Base-by-base conservation (phyloP, 306 rosid species). In the Malus orientalis region DNA sequence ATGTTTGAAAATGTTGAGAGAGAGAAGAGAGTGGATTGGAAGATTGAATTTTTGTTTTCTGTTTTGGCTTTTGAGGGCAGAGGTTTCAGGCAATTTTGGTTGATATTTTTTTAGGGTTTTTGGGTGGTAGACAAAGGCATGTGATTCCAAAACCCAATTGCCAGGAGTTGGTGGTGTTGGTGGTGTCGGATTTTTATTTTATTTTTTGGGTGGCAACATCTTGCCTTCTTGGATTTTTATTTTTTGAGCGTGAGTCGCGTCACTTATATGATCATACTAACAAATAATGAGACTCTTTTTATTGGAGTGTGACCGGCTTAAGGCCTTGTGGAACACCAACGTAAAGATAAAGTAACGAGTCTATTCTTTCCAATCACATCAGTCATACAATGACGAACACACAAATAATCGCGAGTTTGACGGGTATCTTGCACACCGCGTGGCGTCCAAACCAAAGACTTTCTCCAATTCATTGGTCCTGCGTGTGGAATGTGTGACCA, bases 41-140 rank as follows among this genome's bases (percentile, higher is more conserved):
- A 2, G 74, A 29, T 69, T 65, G 83, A 69, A 8, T 4, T 74
- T 80, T 80, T 73, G 77, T 71, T 8, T 80, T 79, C 73, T 53
- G 73, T 74, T 74, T 76, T 65, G 68, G 55, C 4, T 71, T 54
- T 70, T 70, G 74, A 32, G n/a, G 65, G 65, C 36, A 0, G 29
- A 0, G 29, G 18, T 4, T 5, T 20, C 9, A 45, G 47, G 70
- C 38, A 0, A 25, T 2, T 70, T 55, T 20, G 11, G 8, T 55
- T 55, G 1, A 6, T 20, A 7, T 57, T 57, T 57, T 73, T 23
- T 69, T 61, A 68, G 79, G 79, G 73, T 71, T 72, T 71, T 25
- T 22, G 73, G 63, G 79, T 30, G 60, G 51, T 67, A 2, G 87
- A 45, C 61, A 77, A 84, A 42, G 68, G 63, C 45, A 38, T 58